Base-by-base conservation (phyloP, 768 basidiomycete genomes). In the Xerocomus spinulosus region DNA sequence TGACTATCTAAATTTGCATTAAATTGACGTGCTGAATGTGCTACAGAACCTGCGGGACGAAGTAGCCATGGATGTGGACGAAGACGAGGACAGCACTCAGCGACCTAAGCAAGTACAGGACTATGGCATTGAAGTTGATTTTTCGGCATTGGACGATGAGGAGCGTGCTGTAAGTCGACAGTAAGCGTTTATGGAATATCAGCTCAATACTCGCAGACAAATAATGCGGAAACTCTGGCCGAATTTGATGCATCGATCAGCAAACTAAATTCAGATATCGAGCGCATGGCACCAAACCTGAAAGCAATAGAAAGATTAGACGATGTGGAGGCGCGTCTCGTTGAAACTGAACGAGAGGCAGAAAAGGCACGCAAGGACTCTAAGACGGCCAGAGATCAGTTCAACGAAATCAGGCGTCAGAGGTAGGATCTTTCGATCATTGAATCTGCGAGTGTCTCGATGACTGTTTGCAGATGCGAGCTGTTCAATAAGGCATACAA, bases 401-500 rank as follows among this genome's bases (percentile, higher is more conserved):
- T 92, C 73, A 89, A 87, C 57, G 86, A 91, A 5, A 73, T 97
- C 45, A 94, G 87, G 70, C 82, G 82, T 61, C 74, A 81, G 59
- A 76, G 92, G 92, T 90, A 13, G 75, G 32, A 28, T 42, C 20
- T 21, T 48, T 20, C 2, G 30, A 14, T 29, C 15, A 5, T 10
- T 13, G 4, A 15, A 21, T 39, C 30, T 46, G 5, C 36, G 26
- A 12, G 23, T 17, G n/a, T 45, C 9, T 41, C 46, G 42, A 53
- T 49, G n/a, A 9, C 23, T 34, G 33, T 15, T 17, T 36, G 33
- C 41, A 67, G 86, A 55, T 80, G 78, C 45, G 91, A 97, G 50
- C 65, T 95, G 20, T 98, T 98, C 75, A 93, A 94, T 68, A 90
- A 87, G 56, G 96, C 96, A 0, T 99, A 92, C 72, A 86, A 84